phyloP scores from a whole-genome alignment of 1,284 basidiomycete genomes.

The Hypsizygus ulmarius region DNA sequence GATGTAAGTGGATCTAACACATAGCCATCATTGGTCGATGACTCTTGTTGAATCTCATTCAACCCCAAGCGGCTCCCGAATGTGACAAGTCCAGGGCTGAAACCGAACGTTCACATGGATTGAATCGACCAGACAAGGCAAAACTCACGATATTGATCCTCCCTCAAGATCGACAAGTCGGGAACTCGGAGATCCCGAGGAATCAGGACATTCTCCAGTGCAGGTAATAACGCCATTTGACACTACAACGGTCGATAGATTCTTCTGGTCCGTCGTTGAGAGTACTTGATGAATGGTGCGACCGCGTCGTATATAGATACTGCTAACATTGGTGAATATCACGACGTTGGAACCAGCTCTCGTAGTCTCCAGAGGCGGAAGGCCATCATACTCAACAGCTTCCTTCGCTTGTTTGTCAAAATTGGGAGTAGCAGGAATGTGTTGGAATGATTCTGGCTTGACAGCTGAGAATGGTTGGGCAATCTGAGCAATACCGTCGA shows the following conservation, averaged over 20 bases:
- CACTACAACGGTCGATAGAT: slow-evolving; percentile 37
- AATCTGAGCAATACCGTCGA: slow-evolving; percentile 68
- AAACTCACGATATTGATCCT: slow-evolving; percentile 44
- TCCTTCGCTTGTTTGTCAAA: slow-evolving; percentile 54
- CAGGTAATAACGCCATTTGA: slow-evolving; percentile 44
- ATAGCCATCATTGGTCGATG: slow-evolving; percentile 66
- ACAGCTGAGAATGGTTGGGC: slow-evolving; percentile 36
- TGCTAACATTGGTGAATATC: slow-evolving; percentile 58
- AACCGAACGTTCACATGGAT: neutral
- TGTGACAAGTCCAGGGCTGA: slow-evolving; percentile 57
- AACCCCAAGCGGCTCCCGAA: slow-evolving; percentile 62
- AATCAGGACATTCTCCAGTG: slow-evolving; percentile 27
- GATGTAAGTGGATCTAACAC: slow-evolving; percentile 49
- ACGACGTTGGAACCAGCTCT: slow-evolving; percentile 38
- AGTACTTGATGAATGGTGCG: slow-evolving; percentile 29
- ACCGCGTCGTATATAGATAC: slow-evolving; percentile 40
- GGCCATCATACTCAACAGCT: slow-evolving; percentile 61
- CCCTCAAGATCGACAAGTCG: slow-evolving; percentile 47
- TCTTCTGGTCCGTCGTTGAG: slow-evolving; percentile 18
- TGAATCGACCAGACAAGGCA: neutral
- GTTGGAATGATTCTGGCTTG: slow-evolving; percentile 50
- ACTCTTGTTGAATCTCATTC: slow-evolving; percentile 59
- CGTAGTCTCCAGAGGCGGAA: slow-evolving; percentile 55
- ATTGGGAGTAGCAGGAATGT: slow-evolving; percentile 52
- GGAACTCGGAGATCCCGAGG: slow-evolving; percentile 16